These are phyloP conservation scores for Tuber magnatum DNA, from an alignment of 495 filamentous ascomycete genomes.

Conservation along the genomic window DNA sequence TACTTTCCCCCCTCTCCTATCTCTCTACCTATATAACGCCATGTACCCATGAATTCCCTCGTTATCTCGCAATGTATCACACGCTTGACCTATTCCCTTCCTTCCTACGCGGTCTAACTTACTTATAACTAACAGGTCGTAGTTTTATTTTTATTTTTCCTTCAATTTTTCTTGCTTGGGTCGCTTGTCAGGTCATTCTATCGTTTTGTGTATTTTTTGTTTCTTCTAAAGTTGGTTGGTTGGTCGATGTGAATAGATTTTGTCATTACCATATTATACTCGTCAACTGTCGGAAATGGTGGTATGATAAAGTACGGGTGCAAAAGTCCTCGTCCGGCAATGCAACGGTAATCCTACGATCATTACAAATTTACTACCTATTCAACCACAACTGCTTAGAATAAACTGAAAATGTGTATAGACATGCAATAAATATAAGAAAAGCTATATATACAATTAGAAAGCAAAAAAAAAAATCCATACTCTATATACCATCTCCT, in stretches of 20 bases:
- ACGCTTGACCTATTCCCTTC: background rate
- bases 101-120: background rate
- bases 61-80: background rate
- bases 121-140: background rate
- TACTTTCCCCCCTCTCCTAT: background rate
- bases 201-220: background rate
- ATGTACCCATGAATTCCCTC: background rate
- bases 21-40: background rate
- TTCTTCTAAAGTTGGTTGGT: background rate
- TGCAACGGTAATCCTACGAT: too few relatives aligned
- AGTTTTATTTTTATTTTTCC: background rate
- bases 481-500: too few relatives aligned
- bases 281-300: background rate
- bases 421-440: too few relatives aligned
- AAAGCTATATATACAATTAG: too few relatives aligned
- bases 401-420: too few relatives aligned
- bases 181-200: background rate
- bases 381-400: too few relatives aligned
- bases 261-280: background rate
- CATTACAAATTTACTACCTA: too few relatives aligned
- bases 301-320: too few relatives aligned
- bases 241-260: constrained; percentile 2
- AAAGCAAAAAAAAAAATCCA: too few relatives aligned
- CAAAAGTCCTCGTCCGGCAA: too few relatives aligned
- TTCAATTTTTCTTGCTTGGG: background rate